Evolutionary conservation across 176 grass and related monocot species (phyloP).

Genomic region (Zoysia japonica): DNA sequence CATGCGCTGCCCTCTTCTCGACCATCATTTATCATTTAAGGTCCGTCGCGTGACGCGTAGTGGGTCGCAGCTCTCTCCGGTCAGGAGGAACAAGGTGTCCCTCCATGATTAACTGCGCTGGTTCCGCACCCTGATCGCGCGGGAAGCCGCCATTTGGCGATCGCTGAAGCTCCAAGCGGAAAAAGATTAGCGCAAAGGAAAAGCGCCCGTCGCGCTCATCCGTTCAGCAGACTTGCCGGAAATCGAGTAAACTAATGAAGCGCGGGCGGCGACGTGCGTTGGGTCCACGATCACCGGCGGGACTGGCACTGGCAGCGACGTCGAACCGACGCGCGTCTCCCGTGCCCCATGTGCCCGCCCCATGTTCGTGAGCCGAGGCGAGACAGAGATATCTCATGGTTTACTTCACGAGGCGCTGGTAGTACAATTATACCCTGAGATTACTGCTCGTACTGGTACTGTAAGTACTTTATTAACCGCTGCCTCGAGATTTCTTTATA

Average conservation of each 20-base stretch:
- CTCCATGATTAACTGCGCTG: not conserved
- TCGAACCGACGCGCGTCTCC: not conserved
- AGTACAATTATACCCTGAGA: not conserved
- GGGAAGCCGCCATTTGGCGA: constrained; percentile 33
- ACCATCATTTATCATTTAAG: constrained; percentile 16
- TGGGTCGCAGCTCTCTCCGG: constrained; percentile 22
- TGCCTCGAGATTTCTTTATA: not conserved
- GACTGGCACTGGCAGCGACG: not conserved
- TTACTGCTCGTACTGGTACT: not conserved
- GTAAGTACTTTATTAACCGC: not conserved
- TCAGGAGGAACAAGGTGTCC: not conserved
- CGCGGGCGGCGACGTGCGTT: not conserved
- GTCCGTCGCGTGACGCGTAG: not conserved
- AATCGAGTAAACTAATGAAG: not conserved
- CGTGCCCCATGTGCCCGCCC: not conserved
- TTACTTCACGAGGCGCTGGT: not conserved
- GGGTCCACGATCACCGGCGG: constrained; percentile 46
- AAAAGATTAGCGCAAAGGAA: not conserved
- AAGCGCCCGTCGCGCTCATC: not conserved
- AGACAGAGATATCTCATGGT: not conserved
- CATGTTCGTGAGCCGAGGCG: constrained; percentile 8
- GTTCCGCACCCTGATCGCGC: not conserved
- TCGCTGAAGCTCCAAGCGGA: not conserved
- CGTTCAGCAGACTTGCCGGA: not conserved
- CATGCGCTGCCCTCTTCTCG: not conserved